phyloP scores from a whole-genome alignment of 768 basidiomycete genomes.

The Rickenella mellea region DNA sequence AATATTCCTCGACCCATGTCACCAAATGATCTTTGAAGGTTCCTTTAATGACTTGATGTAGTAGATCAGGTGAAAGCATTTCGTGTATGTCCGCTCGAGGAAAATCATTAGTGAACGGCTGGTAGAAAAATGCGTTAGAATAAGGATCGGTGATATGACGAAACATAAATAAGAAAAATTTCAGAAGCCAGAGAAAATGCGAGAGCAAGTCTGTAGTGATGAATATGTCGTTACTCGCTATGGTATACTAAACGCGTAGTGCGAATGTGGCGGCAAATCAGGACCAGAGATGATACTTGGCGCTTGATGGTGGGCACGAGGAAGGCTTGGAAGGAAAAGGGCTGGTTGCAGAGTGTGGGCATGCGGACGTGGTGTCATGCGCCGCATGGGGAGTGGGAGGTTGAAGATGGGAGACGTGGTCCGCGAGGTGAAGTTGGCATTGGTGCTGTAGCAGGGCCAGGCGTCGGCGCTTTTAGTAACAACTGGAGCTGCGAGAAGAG shows the following conservation, averaged over 20 bases:
- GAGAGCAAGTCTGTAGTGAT: too few species aligned
- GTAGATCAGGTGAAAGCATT: conserved; percentile 20
- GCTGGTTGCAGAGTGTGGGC: conserved; percentile 53
- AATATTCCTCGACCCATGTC: conserved; percentile 20
- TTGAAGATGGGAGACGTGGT: conserved; percentile 43
- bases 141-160: neutral
- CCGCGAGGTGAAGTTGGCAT: conserved; percentile 25
- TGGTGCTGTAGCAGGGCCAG: conserved; percentile 7
- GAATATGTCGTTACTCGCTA: too few species aligned
- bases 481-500: conserved; percentile 48
- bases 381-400: conserved; percentile 31
- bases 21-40: conserved; percentile 30
- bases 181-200: too few species aligned
- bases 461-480: conserved; percentile 35
- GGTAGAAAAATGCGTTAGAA: neutral
- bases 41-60: conserved; percentile 28
- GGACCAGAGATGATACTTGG: conserved; percentile 31
- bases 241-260: too few species aligned
- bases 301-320: conserved; percentile 9
- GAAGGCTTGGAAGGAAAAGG: conserved; percentile 18
- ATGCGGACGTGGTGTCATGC: conserved; percentile 39
- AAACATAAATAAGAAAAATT: too few species aligned
- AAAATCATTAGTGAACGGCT: conserved; percentile 27
- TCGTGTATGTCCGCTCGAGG: conserved; percentile 27
- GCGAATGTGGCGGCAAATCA: too few species aligned